These are phyloP conservation scores for Trichoderma gamsii DNA, from an alignment of 495 filamentous ascomycete genomes.

Conservation along the genomic window DNA sequence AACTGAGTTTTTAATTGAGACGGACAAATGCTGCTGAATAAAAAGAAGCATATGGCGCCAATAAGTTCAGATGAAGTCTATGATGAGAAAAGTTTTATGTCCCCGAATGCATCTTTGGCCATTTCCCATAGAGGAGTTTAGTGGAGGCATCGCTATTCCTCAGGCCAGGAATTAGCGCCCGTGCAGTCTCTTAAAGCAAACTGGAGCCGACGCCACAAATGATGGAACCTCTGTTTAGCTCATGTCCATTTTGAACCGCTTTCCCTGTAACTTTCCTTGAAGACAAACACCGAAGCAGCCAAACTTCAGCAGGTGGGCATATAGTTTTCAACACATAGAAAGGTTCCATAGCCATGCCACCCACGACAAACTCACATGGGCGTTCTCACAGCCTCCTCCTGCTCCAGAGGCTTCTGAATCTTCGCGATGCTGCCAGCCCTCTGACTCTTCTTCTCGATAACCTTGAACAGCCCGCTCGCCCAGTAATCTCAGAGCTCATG, in stretches of 20 bases:
- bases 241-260: too few species aligned
- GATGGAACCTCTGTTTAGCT: too few species aligned
- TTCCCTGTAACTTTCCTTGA: too few species aligned
- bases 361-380: conserved; percentile 50
- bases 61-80: too few species aligned
- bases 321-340: neutral
- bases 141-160: too few species aligned
- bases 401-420: conserved; percentile 73
- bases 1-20: neutral
- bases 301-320: neutral
- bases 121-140: too few species aligned
- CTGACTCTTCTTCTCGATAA: conserved; percentile 81
- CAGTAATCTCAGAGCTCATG: conserved; percentile 68
- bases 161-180: too few species aligned
- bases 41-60: neutral
- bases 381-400: conserved; percentile 82
- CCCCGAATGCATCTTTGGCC: too few species aligned
- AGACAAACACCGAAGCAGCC: too few species aligned
- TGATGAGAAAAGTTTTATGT: too few species aligned
- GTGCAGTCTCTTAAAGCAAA: too few species aligned
- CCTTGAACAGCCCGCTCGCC: conserved; percentile 71
- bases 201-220: too few species aligned
- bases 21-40: neutral
- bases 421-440: conserved; percentile 74
- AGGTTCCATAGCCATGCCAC: neutral